Base-by-base conservation (phyloP, 768 basidiomycete genomes). In the Psilocybe cubensis region DNA sequence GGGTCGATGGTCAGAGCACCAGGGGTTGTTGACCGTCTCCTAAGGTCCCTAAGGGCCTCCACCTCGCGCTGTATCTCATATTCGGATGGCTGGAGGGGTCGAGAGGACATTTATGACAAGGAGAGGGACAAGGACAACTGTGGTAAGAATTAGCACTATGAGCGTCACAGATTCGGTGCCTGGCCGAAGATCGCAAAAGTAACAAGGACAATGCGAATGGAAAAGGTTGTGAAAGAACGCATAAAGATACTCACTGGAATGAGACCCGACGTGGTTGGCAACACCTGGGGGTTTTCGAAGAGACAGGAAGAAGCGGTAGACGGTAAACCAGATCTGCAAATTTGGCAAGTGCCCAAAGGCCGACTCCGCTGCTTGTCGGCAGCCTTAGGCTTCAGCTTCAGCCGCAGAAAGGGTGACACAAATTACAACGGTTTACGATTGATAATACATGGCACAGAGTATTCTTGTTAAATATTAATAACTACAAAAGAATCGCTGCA, bases 1-100 rank as follows among this genome's bases (percentile, higher is more conserved):
- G 94, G 94, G 74, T 97, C 95, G 53, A 96, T 81, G 57, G 90
- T 80, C 66, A 94, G 84, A 21, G 89, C 87, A 35, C 92, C 92
- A 58, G 92, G 94, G 0, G 88, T 83, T 14, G 87, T 86, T 2
- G 94, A 97, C 64, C 94, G 87, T 52, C 95, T 83, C 57, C 83
- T 83, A 63, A 97, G 85, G 74, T 93, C 92, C 63, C 89, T 84
- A 38, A 94, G 79, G 41, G 89, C 88, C 70, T 94, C 90, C 40
- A 92, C 89, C 77, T 94, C 92, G 63, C 91, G 86, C 69, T 87
- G 86, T 61, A 94, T 93, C 75, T 94, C 92, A 70, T 88, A 85
- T 65, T 89, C 84, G 24, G 89, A 91, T 57, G 91, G 91, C 65
- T 92, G 89, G 75, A 91, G 84, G 54, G 74, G 66, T 59, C 72